These are phyloP conservation scores for Vaucheria bursata DNA, from an alignment of 352 stramenopile genomes.

Conservation along the genomic window DNA sequence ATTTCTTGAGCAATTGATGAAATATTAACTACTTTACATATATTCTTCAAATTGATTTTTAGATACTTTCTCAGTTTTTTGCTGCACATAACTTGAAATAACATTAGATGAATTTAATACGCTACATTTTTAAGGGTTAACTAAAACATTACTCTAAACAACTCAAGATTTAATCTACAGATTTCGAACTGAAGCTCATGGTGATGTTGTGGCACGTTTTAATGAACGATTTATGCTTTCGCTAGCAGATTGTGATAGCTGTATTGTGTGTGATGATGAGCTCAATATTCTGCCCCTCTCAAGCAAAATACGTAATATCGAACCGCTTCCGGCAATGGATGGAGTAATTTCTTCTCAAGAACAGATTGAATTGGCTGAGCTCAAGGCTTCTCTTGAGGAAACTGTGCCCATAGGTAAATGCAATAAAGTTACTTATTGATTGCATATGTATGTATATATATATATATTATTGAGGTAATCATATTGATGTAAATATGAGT, in stretches of 20 bases:
- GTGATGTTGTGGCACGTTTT: slow-evolving; percentile 66
- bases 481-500: background rate
- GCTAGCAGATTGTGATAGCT: slow-evolving; percentile 82
- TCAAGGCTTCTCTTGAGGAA: slow-evolving; percentile 87
- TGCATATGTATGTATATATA: background rate
- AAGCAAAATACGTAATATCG: slow-evolving; percentile 24
- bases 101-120: no score
- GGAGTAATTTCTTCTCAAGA: slow-evolving; percentile 58
- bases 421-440: background rate
- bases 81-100: no score
- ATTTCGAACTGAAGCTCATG: slow-evolving; percentile 62
- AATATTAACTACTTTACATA: no score
- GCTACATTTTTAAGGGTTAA: no score
- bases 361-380: slow-evolving; percentile 70
- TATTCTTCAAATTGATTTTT: no score
- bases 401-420: slow-evolving; percentile 76
- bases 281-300: slow-evolving; percentile 94
- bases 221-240: slow-evolving; percentile 99
- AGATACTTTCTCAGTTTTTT: no score
- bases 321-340: slow-evolving; percentile 49
- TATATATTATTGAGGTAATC: background rate
- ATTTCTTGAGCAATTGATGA: no score
- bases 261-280: slow-evolving; percentile 97
- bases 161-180: slow-evolving; percentile 33
- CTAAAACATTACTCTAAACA: no score